Evolutionary conservation across 108 stramenopile genomes (phyloP), one percentile per base, ranked within the genome.

Genomic region (Nitzschia sp.): DNA sequence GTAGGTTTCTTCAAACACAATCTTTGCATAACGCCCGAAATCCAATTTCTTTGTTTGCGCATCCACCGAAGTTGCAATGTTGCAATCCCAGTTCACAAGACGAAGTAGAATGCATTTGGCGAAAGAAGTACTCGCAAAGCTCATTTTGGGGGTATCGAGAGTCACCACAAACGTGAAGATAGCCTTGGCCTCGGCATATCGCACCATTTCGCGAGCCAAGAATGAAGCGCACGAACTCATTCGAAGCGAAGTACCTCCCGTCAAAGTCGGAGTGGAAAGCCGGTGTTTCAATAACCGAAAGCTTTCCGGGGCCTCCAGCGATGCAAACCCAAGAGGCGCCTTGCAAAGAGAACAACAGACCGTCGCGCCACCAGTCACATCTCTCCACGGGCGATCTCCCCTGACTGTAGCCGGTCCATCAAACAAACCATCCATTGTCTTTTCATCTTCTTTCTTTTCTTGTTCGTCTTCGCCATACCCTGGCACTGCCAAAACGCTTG

Each of bases 131-230:
- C 3, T 5, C 36, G 19, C 3, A 32, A 27, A 23, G 11, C 26
- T 26, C 21, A 28, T 34, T 46, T 24, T 1, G 21, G 63, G 46
- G 54, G 62, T 45, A 13, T 69, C 60, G 18, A 18, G 24, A 18
- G 42, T 33, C 45, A 89, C 80, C 19, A 86, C 64, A 76, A 92
- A 95, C 3, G 90, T 84, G 54, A 83, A 95, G 24, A 92, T 81
- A 18, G 89, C 91, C 32, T 91, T 80, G 34, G 79, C 82, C 68
- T 92, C 90, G 23, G 91, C 91, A 64, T 92, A 90, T 9, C 91
- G 85, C 27, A 92, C 76, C 84, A 95, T 70, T 63, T 95, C 94
- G 27, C 76, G 75, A 19, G 84, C 85, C 59, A 95, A 15, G 70
- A 95, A 94, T 2, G 86, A 84, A 51, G 72, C 75, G 66, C 83